Evolutionary conservation across 345 rosid genomes (phyloP), one percentile per base, ranked within the genome.

Genomic region (Sonneratia alba): DNA sequence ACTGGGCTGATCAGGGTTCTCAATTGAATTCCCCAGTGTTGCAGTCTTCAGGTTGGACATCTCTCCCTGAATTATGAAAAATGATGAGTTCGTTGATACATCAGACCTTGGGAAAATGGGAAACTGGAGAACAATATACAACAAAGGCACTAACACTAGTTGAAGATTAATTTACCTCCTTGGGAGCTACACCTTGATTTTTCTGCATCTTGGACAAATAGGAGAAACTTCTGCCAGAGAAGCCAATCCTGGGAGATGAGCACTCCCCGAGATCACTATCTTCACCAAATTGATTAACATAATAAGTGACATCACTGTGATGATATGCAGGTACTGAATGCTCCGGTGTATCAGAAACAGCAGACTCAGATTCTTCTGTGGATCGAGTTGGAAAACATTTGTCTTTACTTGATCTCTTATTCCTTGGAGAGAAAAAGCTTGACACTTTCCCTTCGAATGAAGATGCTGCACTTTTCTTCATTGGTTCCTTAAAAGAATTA

Each of bases 1-100:
- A 74, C 89, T 88, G 22, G 89, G 96, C 49, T 86, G 90, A 78
- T 86, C 82, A 36, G 72, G 86, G 83, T 84, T 86, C 77, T 82
- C 89, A 3, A 69, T 75, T 18, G 75, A 59, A 75, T 67, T 79
- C 43, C 71, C 61, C 78, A 75, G 73, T 32, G 27, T 27, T 43
- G 38, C 68, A 68, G 78, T 65, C 75, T 72, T 79, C 57, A 79
- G 65, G 70, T 79, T 70, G 22, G 79, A 72, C 51, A 85, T 56
- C 59, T 51, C 73, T 65, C 69, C 84, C 93, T 86, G 80, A 67
- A 45, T 27, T 14, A 67, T 37, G 36, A 68, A 45, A 68, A 42
- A 22, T 45, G 21, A 67, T 19, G 24, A n/a, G 13, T 53, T 1
- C 66, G 32, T 62, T 62, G 38, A 24, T 34, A 62, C 9, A 37